Evolutionary conservation across 768 basidiomycete genomes (phyloP).

Genomic region (Mycena galopus): DNA sequence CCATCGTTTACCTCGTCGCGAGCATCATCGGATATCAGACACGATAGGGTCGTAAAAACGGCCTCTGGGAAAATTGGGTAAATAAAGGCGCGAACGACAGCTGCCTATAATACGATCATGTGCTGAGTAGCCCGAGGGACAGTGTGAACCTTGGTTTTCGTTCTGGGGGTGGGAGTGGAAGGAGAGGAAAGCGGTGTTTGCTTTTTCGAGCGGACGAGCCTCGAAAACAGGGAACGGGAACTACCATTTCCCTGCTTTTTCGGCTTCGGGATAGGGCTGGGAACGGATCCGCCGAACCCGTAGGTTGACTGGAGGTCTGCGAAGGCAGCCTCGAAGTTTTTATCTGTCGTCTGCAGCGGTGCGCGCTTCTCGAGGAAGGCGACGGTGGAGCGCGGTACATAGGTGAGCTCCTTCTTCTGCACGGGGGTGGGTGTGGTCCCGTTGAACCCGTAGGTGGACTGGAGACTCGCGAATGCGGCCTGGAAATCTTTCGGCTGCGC

Average conservation of each 20-base stretch:
- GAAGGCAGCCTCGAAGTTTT: conserved; percentile 2
- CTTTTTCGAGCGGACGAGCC: not conserved
- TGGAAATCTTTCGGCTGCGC: conserved; percentile 23
- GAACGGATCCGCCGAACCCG: no score
- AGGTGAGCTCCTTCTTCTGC: no score
- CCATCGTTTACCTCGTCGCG: no score
- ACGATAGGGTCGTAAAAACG: not conserved
- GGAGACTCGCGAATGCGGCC: conserved; percentile 19
- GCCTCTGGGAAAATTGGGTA: not conserved
- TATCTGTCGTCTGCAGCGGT: not conserved
- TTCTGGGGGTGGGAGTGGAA: not conserved
- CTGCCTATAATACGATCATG: not conserved
- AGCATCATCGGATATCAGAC: not conserved
- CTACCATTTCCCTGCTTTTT: not conserved
- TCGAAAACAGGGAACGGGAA: not conserved
- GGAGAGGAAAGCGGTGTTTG: not conserved
- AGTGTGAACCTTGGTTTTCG: not conserved
- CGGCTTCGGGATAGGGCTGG: no score
- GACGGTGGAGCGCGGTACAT: no score
- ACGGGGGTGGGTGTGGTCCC: no score
- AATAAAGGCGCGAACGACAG: not conserved
- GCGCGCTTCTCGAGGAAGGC: no score
- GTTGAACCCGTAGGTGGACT: no score
- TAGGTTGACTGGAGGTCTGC: no score
- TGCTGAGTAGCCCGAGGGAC: not conserved